A percentile compares a stretch with the other conserved stretches of the same genome.
Evolutionary conservation across 805 yeast genomes (phyloP).

Genomic region (Starmera pachycereana): DNA sequence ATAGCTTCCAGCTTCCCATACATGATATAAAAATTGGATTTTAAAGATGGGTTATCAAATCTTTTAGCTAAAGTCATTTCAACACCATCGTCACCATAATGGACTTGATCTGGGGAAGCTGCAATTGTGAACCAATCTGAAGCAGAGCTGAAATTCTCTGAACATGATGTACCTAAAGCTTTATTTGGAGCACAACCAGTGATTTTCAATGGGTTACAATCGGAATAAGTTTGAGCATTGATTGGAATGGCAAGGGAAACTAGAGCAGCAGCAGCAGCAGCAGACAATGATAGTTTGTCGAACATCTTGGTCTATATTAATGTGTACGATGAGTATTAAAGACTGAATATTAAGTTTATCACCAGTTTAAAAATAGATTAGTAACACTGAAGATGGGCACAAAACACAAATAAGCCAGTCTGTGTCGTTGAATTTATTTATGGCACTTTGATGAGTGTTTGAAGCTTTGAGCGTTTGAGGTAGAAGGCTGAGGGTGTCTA

Average conservation of each 20-base stretch:
- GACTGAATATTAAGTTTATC: too few relatives aligned
- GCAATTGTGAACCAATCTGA: slow-evolving; percentile 33
- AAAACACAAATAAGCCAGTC: too few relatives aligned
- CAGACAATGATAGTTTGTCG: not conserved
- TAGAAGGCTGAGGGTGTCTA: too few relatives aligned
- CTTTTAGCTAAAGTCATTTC: slow-evolving; percentile 46
- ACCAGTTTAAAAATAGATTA: too few relatives aligned
- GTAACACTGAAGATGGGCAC: too few relatives aligned
- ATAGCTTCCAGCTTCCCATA: slow-evolving; percentile 75
- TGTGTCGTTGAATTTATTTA: too few relatives aligned
- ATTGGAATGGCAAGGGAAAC: not conserved
- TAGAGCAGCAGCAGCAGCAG: not conserved
- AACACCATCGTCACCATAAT: slow-evolving; percentile 48
- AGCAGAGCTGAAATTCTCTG: slow-evolving; percentile 40
- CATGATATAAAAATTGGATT: slow-evolving; percentile 77
- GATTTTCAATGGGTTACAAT: slow-evolving; percentile 35
- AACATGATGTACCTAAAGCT: slow-evolving; percentile 51
- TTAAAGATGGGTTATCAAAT: slow-evolving; percentile 69
- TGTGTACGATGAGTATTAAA: too few relatives aligned
- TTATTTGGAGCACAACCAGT: slow-evolving; percentile 35
- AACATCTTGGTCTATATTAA: not conserved
- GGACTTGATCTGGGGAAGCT: slow-evolving; percentile 32
- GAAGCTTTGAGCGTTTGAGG: too few relatives aligned
- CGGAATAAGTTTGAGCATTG: slow-evolving; percentile 9
- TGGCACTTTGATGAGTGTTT: too few relatives aligned